Evolutionary conservation across 305 asterid genomes (phyloP), one percentile per base, ranked within the genome.

Genomic region (Rubia occidens): DNA sequence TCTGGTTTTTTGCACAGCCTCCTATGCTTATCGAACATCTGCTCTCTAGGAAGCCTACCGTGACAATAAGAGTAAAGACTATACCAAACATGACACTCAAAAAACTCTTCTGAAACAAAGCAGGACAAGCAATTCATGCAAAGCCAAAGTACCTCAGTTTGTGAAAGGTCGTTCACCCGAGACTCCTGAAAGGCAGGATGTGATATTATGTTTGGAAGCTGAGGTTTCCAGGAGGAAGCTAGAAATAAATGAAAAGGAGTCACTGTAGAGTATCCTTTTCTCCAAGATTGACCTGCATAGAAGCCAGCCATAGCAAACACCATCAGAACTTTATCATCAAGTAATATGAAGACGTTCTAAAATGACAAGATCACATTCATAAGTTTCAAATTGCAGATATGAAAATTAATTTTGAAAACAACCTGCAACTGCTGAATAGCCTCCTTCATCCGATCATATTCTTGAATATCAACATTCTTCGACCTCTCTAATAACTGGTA

Each of bases 391-490:
- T 43, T 21, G 45, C 56, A 67, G 18, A 26, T 24, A 49, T 17
- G 42, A 32, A 51, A 17, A 17, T 51, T 5, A 39, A 61, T 15
- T 29, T 44, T 4, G 37, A 60, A 53, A 44, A 5, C 20, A 37
- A 75, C 80, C 81, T 87, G 88, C 85, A 85, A 78, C 83, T 86
- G 89, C 76, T 75, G 82, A 72, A 65, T 74, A 78, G 88, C 78
- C 75, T 85, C 96, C 71, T 80, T 88, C 76, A 87, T 18, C 40
- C 76, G 87, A 77, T 79, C 78, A 73, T 88, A 87, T 56, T 94
- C 99, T 79, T 94, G 88, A 47, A 82, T 60, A 70, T 86, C 86
- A 56, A 91, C 79, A 75, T 76, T 82, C 83, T 85, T 81, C 79
- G 72, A 89, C 84, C 74, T 89, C 74, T 89, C 91, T 51, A 82